phyloP scores from a whole-genome alignment of 2,329 filamentous ascomycete species.

The Kalmusia sp. region DNA sequence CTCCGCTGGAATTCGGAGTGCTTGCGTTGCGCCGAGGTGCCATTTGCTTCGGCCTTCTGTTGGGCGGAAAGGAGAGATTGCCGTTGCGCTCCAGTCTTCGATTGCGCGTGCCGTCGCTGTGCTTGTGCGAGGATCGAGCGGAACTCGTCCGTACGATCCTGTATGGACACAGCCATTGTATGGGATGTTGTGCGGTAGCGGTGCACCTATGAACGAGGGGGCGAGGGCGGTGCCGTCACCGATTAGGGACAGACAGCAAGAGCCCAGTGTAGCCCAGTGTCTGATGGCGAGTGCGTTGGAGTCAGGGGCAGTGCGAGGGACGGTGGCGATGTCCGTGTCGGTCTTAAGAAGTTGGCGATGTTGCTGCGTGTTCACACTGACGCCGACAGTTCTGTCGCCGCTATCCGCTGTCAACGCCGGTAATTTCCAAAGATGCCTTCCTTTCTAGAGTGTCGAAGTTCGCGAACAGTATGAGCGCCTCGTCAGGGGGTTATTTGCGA shows the following conservation, averaged over 20 bases:
- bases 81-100: conserved; percentile 78
- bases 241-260: background rate
- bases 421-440: background rate
- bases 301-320: background rate
- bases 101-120: conserved; percentile 77
- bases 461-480: background rate
- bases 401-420: background rate
- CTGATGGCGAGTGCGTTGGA: background rate
- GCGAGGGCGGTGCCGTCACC: conserved; percentile 9
- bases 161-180: conserved; percentile 74
- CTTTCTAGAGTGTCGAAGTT: too few relatives aligned
- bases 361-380: conserved; percentile 8
- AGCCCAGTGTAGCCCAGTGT: too few relatives aligned
- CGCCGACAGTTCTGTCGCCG: background rate
- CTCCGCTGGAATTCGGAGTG: conserved; percentile 92
- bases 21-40: conserved; percentile 48
- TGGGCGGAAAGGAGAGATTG: conserved; percentile 79
- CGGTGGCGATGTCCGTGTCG: background rate
- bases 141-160: conserved; percentile 97
- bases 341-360: background rate
- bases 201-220: conserved; percentile 10
- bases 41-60: conserved; percentile 67
- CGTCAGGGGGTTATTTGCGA: background rate
- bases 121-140: conserved; percentile 86
- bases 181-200: conserved; percentile 9